These are phyloP conservation scores for Agroathelia rolfsii DNA, from an alignment of 1,284 basidiomycete genomes.

Conservation along the genomic window DNA sequence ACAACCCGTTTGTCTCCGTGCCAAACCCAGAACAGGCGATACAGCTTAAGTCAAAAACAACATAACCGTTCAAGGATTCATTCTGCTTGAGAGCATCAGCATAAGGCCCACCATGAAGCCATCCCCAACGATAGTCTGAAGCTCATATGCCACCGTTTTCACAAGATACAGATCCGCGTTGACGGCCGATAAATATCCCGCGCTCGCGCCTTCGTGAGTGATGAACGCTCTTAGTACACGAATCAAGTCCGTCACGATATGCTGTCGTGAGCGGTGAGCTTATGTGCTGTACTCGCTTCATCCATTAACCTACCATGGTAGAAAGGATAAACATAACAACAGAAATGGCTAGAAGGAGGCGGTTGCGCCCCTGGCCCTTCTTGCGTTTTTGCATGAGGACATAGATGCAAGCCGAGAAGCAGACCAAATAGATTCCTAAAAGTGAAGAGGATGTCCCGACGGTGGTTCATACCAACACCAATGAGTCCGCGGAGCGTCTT, in stretches of 20 bases:
- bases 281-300: background rate
- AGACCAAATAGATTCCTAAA: constrained; percentile 3
- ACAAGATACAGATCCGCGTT: constrained; percentile 21
- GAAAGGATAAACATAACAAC: constrained; percentile 4
- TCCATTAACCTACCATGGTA: constrained; percentile 3
- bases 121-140: constrained; percentile 25
- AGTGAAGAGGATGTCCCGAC: too few relatives aligned
- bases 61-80: too few relatives aligned
- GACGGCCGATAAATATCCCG: constrained; percentile 15
- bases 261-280: constrained; percentile 1
- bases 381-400: constrained; percentile 2
- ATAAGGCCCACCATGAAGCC: constrained; percentile 20
- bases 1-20: constrained; percentile 13
- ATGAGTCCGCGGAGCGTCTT: background rate
- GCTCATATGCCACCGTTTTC: constrained; percentile 20
- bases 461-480: background rate
- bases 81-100: background rate
- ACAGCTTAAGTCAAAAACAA: constrained; percentile 14
- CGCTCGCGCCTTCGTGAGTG: constrained; percentile 1
- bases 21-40: constrained; percentile 22
- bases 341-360: constrained; percentile 2
- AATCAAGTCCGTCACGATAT: constrained; percentile 9
- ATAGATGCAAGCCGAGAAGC: constrained; percentile 3
- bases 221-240: constrained; percentile 10
- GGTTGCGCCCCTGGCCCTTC: constrained; percentile 2